phyloP scores from a whole-genome alignment of 495 filamentous ascomycete genomes.

The Aspergillus haitiensis region DNA sequence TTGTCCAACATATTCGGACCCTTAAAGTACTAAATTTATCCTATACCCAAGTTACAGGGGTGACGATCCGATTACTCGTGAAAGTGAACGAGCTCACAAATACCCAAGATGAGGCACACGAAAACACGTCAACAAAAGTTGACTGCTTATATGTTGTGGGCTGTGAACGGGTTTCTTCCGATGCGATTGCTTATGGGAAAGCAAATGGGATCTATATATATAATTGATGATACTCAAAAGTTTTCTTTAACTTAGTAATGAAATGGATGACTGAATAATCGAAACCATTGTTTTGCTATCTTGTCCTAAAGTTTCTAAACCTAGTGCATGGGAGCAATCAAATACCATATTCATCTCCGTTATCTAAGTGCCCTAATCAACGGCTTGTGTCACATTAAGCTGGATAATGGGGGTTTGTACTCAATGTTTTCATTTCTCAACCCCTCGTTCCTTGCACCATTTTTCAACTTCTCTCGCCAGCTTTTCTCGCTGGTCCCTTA shows the following conservation, averaged over 20 bases:
- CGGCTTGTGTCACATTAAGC: neutral
- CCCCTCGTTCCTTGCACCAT: constrained; percentile 73
- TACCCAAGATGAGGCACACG: no score
- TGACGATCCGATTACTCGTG: constrained; percentile 26
- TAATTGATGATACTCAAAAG: neutral
- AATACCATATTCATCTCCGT: no score
- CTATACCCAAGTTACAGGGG: constrained; percentile 39
- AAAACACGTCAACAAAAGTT: neutral
- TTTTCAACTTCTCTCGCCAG: constrained; percentile 75
- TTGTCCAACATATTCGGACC: constrained; percentile 24
- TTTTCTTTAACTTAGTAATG: neutral
- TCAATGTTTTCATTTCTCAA: constrained; percentile 25
- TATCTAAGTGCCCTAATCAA: neutral
- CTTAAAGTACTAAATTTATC: constrained; percentile 39
- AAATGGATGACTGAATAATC: no score
- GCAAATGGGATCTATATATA: constrained; percentile 31
- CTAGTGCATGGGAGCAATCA: no score
- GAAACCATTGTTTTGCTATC: no score
- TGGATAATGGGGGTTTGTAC: neutral
- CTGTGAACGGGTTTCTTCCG: constrained; percentile 38
- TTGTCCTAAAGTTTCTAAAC: no score
- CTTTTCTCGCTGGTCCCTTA: constrained; percentile 65
- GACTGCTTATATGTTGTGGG: constrained; percentile 31
- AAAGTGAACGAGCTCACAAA: no score
- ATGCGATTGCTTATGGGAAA: constrained; percentile 42